phyloP scores from a whole-genome alignment of 495 filamentous ascomycete genomes.

The Oidiodendron maius region DNA sequence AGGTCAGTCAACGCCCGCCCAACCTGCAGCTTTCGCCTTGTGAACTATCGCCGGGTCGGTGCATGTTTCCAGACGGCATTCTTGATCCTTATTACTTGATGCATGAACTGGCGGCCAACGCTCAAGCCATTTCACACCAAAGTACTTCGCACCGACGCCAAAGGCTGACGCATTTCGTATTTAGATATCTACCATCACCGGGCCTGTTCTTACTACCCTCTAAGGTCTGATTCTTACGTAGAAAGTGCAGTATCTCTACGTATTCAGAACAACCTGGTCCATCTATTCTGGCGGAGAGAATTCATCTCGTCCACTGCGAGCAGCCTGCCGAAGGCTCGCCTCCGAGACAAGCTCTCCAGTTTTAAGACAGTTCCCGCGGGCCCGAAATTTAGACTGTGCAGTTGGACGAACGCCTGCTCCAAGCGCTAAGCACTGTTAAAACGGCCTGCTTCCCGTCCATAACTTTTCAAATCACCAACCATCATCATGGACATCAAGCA shows the following conservation, averaged over 20 bases:
- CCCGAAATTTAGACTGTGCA: slow-evolving; percentile 11
- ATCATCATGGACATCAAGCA: slow-evolving; percentile 61
- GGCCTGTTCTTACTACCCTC: too few species aligned
- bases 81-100: neutral
- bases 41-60: slow-evolving; percentile 18
- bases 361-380: slow-evolving; percentile 11
- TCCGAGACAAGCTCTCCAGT: slow-evolving; percentile 18
- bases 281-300: slow-evolving; percentile 4
- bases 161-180: neutral
- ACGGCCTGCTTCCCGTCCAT: slow-evolving; percentile 1
- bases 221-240: too few species aligned
- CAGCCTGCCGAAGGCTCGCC: slow-evolving; percentile 11
- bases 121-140: neutral
- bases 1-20: slow-evolving; percentile 15
- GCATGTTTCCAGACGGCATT: slow-evolving; percentile 15
- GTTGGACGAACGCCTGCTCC: slow-evolving; percentile 24
- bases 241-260: too few species aligned
- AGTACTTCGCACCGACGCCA: neutral
- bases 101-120: slow-evolving; percentile 19
- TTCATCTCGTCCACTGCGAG: slow-evolving; percentile 10
- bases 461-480: neutral
- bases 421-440: slow-evolving; percentile 20
- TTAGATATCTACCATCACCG: too few species aligned
- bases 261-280: too few species aligned
- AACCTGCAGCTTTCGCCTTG: slow-evolving; percentile 5